Base-by-base conservation (phyloP, 805 yeast genomes). In the Sugiyamaella chiloensis region DNA sequence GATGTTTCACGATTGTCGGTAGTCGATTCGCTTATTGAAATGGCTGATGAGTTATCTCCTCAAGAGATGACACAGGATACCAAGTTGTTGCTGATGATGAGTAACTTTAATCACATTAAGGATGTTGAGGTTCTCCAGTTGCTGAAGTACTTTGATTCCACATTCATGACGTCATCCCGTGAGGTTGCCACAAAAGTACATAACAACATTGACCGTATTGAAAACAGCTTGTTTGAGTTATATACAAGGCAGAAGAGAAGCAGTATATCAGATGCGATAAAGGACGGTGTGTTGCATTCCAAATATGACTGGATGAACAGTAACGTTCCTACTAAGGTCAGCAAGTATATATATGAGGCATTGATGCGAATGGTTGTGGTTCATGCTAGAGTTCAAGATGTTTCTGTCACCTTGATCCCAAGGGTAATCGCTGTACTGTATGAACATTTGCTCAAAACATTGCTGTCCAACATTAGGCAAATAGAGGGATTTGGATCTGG, bases 21-120 rank as follows among this genome's bases (percentile, higher is more conserved):
- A 4, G 21, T 31, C 11, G 35, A 30, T 26, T 7, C 9, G 5
- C 16, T 21, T 8, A 24, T 24, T 19, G 42, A 27, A 24, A 1
- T 67, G 60, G 51, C 67, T 56, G 55, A 55, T 57, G 52, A 68
- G 65, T 32, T 76, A 65, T 44, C 65, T 62, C 57, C 78, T 59
- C 52, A 63, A 58, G 52, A 76, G 62, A 55, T 76, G 66, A 67
- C 74, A 1, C 69, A 72, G 46, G 87, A 76, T 43, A 60, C 72
- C 5, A 76, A 76, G 50, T 68, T 79, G 11, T 64, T 80, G 30
- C 58, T 77, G 31, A 74, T 84, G 0, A 60, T 82, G 36, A 73
- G 81, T 36, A 83, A 82, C 55, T 61, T 83, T 40, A 74, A 72
- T 39, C 71, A 70, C 40, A 63, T 84, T 24, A 67, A 74, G 26